These are phyloP conservation scores for Calonectria multiphialidica DNA, from an alignment of 2,329 filamentous ascomycete species.

Conservation along the genomic window DNA sequence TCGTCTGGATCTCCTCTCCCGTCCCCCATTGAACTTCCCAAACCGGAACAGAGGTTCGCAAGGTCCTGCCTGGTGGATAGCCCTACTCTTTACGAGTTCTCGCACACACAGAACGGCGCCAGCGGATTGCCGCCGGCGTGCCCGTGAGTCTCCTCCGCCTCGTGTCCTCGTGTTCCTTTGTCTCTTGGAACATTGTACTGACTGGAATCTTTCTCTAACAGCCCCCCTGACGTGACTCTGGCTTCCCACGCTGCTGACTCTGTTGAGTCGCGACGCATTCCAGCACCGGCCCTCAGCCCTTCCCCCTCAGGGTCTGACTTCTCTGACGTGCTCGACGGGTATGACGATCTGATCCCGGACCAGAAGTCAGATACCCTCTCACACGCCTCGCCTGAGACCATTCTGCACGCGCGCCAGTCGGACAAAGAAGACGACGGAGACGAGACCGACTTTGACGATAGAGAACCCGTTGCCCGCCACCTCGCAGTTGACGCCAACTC, in stretches of 20 bases:
- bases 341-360: constrained; percentile 57
- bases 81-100: constrained; percentile 72
- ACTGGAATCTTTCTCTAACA: constrained; percentile 43
- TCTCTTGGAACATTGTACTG: constrained; percentile 37
- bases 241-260: constrained; percentile 36
- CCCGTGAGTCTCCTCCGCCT: constrained; percentile 42
- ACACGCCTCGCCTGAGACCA: constrained; percentile 42
- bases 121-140: constrained; percentile 31
- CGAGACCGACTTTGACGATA: constrained; percentile 38
- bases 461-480: constrained; percentile 25
- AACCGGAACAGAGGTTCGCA: constrained; percentile 66
- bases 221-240: constrained; percentile 41
- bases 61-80: constrained; percentile 69
- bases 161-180: neutral
- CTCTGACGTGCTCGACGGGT: constrained; percentile 57
- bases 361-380: constrained; percentile 41
- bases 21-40: constrained; percentile 55
- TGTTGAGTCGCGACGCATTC: constrained; percentile 52
- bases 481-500: constrained; percentile 19
- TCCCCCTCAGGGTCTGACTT: constrained; percentile 57
- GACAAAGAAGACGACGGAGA: constrained; percentile 43
- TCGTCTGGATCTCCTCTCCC: constrained; percentile 42
- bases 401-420: constrained; percentile 37
- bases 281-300: constrained; percentile 55
- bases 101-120: constrained; percentile 37